A percentile compares a stretch with the other conserved stretches of the same genome.
These are phyloP conservation scores for Hypericum perforatum DNA, from an alignment of 345 rosid genomes.

Conservation along the genomic window DNA sequence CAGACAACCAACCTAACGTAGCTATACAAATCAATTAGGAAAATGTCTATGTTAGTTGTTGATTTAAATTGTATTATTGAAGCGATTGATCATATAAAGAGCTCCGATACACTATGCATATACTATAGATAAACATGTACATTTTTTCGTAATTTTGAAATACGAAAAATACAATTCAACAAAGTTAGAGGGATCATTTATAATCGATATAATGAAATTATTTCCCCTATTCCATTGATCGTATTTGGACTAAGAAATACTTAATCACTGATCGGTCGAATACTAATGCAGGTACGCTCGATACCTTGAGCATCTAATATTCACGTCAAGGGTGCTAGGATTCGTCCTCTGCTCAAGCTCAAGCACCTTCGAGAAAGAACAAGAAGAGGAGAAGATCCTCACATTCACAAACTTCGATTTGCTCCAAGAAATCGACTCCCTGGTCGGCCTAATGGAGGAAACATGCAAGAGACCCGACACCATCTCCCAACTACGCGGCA, in stretches of 20 bases:
- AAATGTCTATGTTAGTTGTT: too few species aligned
- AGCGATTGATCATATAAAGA: too few species aligned
- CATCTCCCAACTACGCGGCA: slow-evolving; percentile 11
- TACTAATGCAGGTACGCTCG: slow-evolving; percentile 40
- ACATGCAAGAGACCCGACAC: slow-evolving; percentile 39
- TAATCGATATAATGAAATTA: too few species aligned
- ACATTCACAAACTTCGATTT: slow-evolving; percentile 37
- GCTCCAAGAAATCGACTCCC: slow-evolving; percentile 42
- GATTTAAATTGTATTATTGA: too few species aligned
- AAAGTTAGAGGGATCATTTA: too few species aligned
- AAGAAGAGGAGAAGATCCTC: slow-evolving; percentile 40
- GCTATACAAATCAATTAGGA: too few species aligned
- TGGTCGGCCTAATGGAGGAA: slow-evolving; percentile 45
- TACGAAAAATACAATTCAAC: too few species aligned
- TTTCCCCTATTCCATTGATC: background rate
- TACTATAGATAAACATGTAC: too few species aligned
- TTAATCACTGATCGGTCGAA: too few species aligned
- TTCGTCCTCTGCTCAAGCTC: slow-evolving; percentile 52
- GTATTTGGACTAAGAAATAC: background rate
- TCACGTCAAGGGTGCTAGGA: slow-evolving; percentile 56
- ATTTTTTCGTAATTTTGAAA: too few species aligned
- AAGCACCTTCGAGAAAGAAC: slow-evolving; percentile 36
- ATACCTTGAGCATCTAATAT: slow-evolving; percentile 55
- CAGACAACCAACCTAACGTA: too few species aligned
- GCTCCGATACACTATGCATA: too few species aligned